Evolutionary conservation across 116 monocot species (phyloP).

Genomic region (Zostera marina): DNA sequence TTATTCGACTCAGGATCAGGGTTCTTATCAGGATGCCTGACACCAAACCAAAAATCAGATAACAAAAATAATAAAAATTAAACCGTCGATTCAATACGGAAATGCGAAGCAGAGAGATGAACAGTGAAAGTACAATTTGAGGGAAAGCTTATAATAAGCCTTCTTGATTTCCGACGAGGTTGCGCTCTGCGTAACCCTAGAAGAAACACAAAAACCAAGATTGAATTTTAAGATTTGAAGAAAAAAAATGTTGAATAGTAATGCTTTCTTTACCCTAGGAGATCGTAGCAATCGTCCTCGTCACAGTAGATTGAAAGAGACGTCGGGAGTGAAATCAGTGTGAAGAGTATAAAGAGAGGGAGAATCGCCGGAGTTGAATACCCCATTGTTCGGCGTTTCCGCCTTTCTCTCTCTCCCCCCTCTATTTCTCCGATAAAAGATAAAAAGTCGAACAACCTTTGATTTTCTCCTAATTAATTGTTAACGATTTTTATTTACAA

Average conservation of each 20-base stretch:
- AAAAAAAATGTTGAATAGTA: not conserved
- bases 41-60: not conserved
- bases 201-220: constrained; percentile 2
- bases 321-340: constrained; percentile 16
- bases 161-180: constrained; percentile 94
- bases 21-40: constrained; percentile 93
- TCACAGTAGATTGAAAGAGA: constrained; percentile 76
- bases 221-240: not conserved
- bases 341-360: constrained; percentile 16
- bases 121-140: constrained; percentile 45
- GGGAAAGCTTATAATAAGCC: constrained; percentile 95
- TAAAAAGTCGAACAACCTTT: no score
- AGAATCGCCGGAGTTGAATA: not conserved
- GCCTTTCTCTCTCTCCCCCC: not conserved
- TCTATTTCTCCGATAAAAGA: no score
- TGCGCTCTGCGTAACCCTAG: constrained; percentile 71
- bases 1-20: constrained; percentile 86
- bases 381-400: constrained; percentile 1
- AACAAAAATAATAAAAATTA: not conserved
- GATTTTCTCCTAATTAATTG: no score
- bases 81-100: not conserved
- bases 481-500: no score
- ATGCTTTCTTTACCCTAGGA: constrained; percentile 52
- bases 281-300: constrained; percentile 98
- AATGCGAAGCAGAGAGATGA: constrained; percentile 6